Evolutionary conservation across 768 basidiomycete species (phyloP), one percentile per base, ranked within the genome.

Genomic region (Calocybe indica): DNA sequence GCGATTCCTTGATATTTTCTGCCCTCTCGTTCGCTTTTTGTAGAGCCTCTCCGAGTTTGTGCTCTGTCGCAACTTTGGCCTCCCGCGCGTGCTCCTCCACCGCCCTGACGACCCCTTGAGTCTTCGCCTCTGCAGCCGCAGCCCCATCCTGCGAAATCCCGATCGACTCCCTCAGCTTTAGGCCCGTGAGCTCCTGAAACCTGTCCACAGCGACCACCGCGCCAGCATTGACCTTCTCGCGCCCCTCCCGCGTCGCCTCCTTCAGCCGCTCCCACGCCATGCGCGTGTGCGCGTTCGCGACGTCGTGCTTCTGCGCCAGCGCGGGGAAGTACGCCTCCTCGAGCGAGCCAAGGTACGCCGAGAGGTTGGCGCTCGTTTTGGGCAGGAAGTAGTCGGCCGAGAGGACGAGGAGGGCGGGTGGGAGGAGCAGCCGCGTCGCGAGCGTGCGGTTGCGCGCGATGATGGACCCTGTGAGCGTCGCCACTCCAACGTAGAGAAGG

Each of bases 321-420:
- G 67, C 63, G 1, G 93, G 93, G 56, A 82, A 68, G 61, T 91
- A 81, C 1, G 62, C 62, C 14, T 83, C 79, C 65, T 96, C 93
- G 40, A 94, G 70, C 9, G 74, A 71, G 33, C 77, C 76, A 40
- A 83, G 62, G 70, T 89, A 92, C 2, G 56, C 61, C 8, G 76
- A 71, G 54, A 94, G 64, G 59, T 93, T 93, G 47, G 65, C 55
- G 2, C 86, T 75, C 5, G 90, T 89, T 62, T 85, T 74, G 4
- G 95, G 95, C 37, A 96, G 80, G 80, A 96, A 94, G 63, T 94
- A 83, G 47, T 80, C 72, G 39, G 85, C 70, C 29, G 93, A 82
- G 50, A 78, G 60, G 48, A 85, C 46, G 54, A 92, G 67, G 62
- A 92, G 78, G 15, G 80, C 50, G 0, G 94, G 88, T 0, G 95